A percentile compares a stretch with the other conserved stretches of the same genome.
phyloP scores from a whole-genome alignment of 257 asterid species.

The Solanum pennellii region DNA sequence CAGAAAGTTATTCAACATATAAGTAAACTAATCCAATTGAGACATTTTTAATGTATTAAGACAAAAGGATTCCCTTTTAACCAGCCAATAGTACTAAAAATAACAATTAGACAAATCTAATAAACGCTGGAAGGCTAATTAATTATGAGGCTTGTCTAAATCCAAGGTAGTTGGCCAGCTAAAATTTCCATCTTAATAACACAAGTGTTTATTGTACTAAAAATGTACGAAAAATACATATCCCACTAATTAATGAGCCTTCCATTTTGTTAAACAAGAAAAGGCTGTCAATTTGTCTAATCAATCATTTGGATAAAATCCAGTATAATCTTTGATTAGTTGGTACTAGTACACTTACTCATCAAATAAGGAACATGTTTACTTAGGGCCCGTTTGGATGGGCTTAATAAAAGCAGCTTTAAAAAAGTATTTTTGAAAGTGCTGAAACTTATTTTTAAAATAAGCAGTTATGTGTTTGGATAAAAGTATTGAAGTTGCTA shows the following conservation, averaged over 20 bases:
- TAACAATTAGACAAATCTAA: neutral
- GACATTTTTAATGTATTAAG: neutral
- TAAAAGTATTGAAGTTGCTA: too few relatives aligned
- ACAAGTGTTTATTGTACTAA: neutral
- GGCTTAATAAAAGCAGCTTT: too few relatives aligned
- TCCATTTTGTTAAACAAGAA: constrained; percentile 5
- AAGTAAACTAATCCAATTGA: neutral
- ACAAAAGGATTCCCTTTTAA: neutral
- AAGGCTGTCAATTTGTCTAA: neutral
- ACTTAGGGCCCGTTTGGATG: too few relatives aligned
- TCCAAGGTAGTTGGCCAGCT: neutral
- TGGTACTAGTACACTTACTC: neutral
- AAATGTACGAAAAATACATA: neutral
- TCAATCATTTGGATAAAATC: neutral
- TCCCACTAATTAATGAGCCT: neutral
- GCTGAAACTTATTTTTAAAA: too few relatives aligned
- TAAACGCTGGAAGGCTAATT: neutral
- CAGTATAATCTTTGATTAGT: neutral
- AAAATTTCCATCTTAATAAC: neutral
- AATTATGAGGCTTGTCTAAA: neutral
- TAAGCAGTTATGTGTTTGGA: too few relatives aligned
- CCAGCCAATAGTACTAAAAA: neutral
- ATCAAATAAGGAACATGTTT: neutral
- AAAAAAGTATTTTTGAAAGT: too few relatives aligned
- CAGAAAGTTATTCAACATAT: neutral